Base-by-base conservation (phyloP, 495 filamentous ascomycete genomes). In the Eremomyces bilateralis region DNA sequence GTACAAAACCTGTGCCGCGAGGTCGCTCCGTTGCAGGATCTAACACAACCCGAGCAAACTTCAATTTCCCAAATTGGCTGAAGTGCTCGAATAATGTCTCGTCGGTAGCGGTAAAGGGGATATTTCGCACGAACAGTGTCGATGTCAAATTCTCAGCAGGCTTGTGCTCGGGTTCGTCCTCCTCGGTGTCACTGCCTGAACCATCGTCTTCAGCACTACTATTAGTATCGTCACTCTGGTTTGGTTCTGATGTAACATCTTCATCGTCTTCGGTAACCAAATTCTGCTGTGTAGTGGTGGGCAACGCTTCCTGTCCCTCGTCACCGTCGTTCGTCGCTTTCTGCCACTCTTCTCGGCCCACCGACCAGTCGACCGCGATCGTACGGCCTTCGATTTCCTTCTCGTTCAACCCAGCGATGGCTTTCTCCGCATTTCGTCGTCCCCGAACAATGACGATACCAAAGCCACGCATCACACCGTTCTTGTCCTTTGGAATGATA, bases 321-420 rank as follows among this genome's bases (percentile, higher is more conserved):
- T 34, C 59, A 31, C 56, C 58, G 35, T 37, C 53, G 33, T 46
- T 43, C 13, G 29, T 41, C 8, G 49, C 49, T 21, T 27, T 61
- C 34, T 91, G 66, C 83, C 84, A 94, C 2, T 71, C 66, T 30
- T 75, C 63, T 56, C 85, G 94, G 34, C 92, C 80, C 1, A 94
- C 85, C 16, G 85, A 83, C 80, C 81, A 94, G 62, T 97, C 88
- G 3, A 94, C 85, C 5, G 84, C 85, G 32, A 94, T 42, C 20
- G 67, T 73, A 40, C 88, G 62, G 10, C 85, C 88, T 54, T 92
- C 81, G 15, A 99, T 62, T 42, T 74, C 69, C 52, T 76, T 93
- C 15, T 85, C 90, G 58, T 99, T 95, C 34, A 94, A 56, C 4
- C 59, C 66, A 42, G 71, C 67, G 33, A 99, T 59, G 1, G 88